phyloP scores from a whole-genome alignment of 257 asterid genomes.

The Primulina eburnea region DNA sequence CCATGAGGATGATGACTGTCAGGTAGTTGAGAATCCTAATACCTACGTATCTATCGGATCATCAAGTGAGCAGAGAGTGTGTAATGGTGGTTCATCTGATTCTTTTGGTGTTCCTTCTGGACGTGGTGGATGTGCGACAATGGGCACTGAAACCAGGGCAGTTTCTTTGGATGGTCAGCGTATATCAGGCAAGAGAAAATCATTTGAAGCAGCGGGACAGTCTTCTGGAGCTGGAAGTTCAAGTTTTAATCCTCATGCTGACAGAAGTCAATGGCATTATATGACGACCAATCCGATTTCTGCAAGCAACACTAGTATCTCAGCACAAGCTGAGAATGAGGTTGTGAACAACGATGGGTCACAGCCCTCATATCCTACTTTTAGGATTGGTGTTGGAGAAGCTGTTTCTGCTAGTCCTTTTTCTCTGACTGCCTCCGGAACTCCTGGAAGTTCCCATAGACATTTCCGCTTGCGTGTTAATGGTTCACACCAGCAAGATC shows the following conservation, averaged over 20 bases:
- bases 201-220: slow-evolving; percentile 61
- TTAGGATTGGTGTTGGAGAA: slow-evolving; percentile 53
- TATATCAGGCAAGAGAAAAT: slow-evolving; percentile 71
- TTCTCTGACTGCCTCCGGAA: slow-evolving; percentile 33
- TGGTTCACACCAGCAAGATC: slow-evolving; percentile 54
- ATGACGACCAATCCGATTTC: slow-evolving; percentile 33
- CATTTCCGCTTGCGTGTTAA: slow-evolving; percentile 62
- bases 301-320: slow-evolving; percentile 26
- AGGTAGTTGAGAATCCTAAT: slow-evolving; percentile 46
- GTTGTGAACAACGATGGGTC: slow-evolving; percentile 27
- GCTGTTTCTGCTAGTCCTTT: slow-evolving; percentile 38
- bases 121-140: slow-evolving; percentile 35
- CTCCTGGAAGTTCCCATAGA: slow-evolving; percentile 48
- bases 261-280: slow-evolving; percentile 48
- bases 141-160: slow-evolving; percentile 44
- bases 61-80: slow-evolving; percentile 36
- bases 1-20: slow-evolving; percentile 53
- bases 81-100: slow-evolving; percentile 39
- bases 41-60: slow-evolving; percentile 40
- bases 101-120: slow-evolving; percentile 38
- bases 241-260: slow-evolving; percentile 39
- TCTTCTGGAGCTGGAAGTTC: slow-evolving; percentile 70
- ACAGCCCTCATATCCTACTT: slow-evolving; percentile 57
- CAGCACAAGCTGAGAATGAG: slow-evolving; percentile 37
- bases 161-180: slow-evolving; percentile 60